Base-by-base conservation (phyloP, 345 rosid genomes). In the Ailanthus altissimus region DNA sequence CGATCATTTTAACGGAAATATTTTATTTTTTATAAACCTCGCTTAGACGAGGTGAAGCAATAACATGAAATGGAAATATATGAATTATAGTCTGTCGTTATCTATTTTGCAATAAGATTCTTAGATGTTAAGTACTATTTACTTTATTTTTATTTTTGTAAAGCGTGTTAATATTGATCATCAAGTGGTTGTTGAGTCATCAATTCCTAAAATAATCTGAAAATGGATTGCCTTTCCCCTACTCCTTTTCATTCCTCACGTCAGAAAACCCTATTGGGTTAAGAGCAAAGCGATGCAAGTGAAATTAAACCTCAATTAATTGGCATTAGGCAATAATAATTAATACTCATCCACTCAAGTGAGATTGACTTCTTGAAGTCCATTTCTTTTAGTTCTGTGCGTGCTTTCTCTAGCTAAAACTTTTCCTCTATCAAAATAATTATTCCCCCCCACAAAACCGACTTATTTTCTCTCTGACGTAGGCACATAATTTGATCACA, bases 291-390 rank as follows among this genome's bases (percentile, higher is more conserved):
- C 26, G 20, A 28, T 58, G 21, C 38, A 49, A 61, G 40, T 49
- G n/a, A 47, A 14, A 62, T 23, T 8, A 56, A 56, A 56, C 38
- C 68, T n/a, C 25, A 54, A 75, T 32, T 36, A 78, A 72, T 26
- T 67, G 36, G 57, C 70, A 75, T 57, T 69, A 64, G 72, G 74
- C 50, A 75, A 75, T 78, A 46, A 73, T 26, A 71, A 21, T 40
- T 77, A 56, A 54, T 54, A 54, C n/a, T 7, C 21, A 69, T 36
- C 81, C 76, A 82, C 88, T 82, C 80, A 70, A 70, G 70, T 82
- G 83, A 84, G 83, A 84, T 87, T 81, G 90, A 88, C 91, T 88
- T 87, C 59, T 82, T 70, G 82, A 75, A 83, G 77, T 80, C 77
- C 65, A 73, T 79, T 36, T 83, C 67, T 16, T 2, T 36, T 63